Base-by-base conservation (phyloP, 2,329 filamentous ascomycete genomes). In the Colletotrichum karsti region DNA sequence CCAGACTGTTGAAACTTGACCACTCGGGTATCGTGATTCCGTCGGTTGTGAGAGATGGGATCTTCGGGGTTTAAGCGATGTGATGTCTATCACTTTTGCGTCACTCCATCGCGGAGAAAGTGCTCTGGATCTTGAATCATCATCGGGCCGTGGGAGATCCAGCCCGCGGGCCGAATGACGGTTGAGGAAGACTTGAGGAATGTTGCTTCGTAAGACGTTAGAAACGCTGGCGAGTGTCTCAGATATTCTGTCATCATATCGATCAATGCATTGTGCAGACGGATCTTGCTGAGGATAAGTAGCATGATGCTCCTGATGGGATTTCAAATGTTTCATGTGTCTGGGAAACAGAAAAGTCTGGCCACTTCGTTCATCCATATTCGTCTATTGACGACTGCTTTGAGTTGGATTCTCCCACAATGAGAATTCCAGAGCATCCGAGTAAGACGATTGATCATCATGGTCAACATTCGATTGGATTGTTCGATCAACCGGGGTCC, bases 171-270 rank as follows among this genome's bases (percentile, higher is more conserved):
- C 56, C 42, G 56, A 85, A 24, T 28, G 44, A 48, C 22, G 13
- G n/a, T 3, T 18, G 8, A 3, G 28, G 39, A 15, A 7, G 24
- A 20, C n/a, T 28, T 30, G 18, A 58, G 55, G 26, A 48, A 48
- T 56, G 53, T 56, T 74, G 53, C 35, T 18, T 33, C 41, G 6
- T 12, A 70, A 30, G 75, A 78, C 48, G 71, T 75, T 42, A 77
- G 79, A 8, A 35, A 33, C 13, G 3, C 4, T 22, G n/a, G 7
- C 3, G 9, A 12, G 5, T 46, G 13, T 46, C 41, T 58, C 15
- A 13, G 20, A 56, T 26, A n/a, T 56, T 26, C 42, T 56, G 22
- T 42, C 24, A 28, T 56, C 35, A 18, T 15, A n/a, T n/a, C n/a
- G n/a, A n/a, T n/a, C n/a, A n/a, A n/a, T n/a, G n/a, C n/a, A n/a